Evolutionary conservation across 1,139 yeast species (phyloP).

Genomic region (Taphrina sp.): DNA sequence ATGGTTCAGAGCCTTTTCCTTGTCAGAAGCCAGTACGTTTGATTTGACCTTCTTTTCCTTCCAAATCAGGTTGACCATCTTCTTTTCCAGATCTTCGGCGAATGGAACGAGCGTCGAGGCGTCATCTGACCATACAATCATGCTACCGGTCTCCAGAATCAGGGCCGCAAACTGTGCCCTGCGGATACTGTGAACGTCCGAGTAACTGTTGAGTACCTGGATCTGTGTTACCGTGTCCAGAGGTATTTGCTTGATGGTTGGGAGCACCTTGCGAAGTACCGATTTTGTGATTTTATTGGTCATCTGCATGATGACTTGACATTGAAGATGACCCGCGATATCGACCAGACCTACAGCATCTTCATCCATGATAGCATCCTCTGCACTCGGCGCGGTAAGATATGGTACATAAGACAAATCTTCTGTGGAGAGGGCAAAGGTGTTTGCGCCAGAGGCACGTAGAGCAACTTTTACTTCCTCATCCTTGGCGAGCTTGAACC

Average conservation of each 20-base stretch:
- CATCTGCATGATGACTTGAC: conserved; percentile 35
- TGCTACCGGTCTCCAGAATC: conserved; percentile 28
- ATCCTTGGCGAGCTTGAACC: conserved; percentile 35
- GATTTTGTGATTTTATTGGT: conserved; percentile 35
- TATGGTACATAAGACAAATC: conserved; percentile 30
- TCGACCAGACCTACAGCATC: conserved; percentile 34
- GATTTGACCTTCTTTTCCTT: conserved; percentile 21
- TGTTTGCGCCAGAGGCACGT: conserved; percentile 30
- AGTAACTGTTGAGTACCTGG: conserved; percentile 35
- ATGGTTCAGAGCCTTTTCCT: conserved; percentile 6
- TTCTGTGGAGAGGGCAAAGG: conserved; percentile 13
- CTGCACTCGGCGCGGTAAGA: conserved; percentile 29
- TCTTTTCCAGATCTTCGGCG: conserved; percentile 33
- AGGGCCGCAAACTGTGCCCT: conserved; percentile 37
- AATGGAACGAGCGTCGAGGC: conserved; percentile 33
- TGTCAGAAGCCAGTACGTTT: conserved; percentile 5
- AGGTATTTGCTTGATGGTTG: conserved; percentile 34
- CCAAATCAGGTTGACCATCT: conserved; percentile 34
- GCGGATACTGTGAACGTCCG: conserved; percentile 36
- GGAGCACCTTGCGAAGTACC: conserved; percentile 32
- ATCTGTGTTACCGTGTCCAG: conserved; percentile 36
- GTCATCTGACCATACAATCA: conserved; percentile 35
- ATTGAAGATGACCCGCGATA: conserved; percentile 32
- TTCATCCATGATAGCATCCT: conserved; percentile 19
- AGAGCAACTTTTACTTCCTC: conserved; percentile 33